Evolutionary conservation across 2,329 filamentous ascomycete species (phyloP).

Genomic region (Monilinia laxa): DNA sequence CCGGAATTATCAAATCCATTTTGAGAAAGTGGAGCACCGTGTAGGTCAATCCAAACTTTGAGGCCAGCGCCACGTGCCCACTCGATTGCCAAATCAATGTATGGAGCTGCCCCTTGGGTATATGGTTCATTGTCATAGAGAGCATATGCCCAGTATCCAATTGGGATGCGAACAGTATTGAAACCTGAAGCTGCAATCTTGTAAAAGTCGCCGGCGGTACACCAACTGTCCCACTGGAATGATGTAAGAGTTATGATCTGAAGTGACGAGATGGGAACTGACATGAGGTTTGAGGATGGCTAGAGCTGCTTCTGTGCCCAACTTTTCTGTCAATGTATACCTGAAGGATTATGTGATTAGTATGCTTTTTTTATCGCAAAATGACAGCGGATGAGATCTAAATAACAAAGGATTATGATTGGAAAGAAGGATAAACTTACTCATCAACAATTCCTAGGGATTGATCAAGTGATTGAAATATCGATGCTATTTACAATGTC

Average conservation of each 20-base stretch:
- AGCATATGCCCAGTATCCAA: conserved; percentile 60
- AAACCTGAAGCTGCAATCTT: conserved; percentile 57
- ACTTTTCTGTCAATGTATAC: conserved; percentile 43
- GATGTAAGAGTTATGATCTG: conserved; percentile 33
- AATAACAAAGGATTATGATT: not conserved
- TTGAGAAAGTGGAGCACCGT: conserved; percentile 56
- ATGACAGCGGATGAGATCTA: not conserved
- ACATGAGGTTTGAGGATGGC: conserved; percentile 53
- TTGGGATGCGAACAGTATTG: conserved; percentile 58
- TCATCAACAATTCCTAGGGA: conserved; percentile 40
- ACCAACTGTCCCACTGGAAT: conserved; percentile 39
- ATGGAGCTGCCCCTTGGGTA: conserved; percentile 50
- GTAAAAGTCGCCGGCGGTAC: conserved; percentile 50
- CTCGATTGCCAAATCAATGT: conserved; percentile 55
- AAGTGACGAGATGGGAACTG: conserved; percentile 8
- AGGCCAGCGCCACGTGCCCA: conserved; percentile 54
- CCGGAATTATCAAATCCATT: conserved; percentile 65
- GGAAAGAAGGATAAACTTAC: not conserved
- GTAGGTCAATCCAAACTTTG: conserved; percentile 59
- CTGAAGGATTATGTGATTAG: conserved; percentile 7
- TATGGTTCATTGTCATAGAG: conserved; percentile 51
- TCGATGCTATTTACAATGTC: conserved; percentile 42
- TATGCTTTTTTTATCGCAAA: not conserved
- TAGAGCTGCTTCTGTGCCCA: conserved; percentile 49
- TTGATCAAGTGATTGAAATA: conserved; percentile 46